Conservation (phyloP, 2,329 filamentous ascomycete species). For the Claviceps fusiformis region DNA sequence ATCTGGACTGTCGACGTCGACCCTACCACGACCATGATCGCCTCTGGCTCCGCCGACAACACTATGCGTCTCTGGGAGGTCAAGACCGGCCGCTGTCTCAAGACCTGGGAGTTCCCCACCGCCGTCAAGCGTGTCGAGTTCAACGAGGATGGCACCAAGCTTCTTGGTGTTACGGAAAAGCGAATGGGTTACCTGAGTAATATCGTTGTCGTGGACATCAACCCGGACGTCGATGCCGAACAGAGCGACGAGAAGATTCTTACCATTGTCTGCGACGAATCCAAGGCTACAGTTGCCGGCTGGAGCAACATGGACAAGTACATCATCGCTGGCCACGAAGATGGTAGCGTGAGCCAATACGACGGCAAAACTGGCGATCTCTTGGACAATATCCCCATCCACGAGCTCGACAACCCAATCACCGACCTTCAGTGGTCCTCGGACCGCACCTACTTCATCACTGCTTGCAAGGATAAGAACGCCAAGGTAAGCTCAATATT, state of each 20-base stretch:
- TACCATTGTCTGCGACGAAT: slow-evolving; percentile 85
- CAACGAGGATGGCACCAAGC: slow-evolving; percentile 78
- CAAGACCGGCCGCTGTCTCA: slow-evolving; percentile 80
- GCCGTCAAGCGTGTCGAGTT: slow-evolving; percentile 98
- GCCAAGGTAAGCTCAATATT: slow-evolving; percentile 51
- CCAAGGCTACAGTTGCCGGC: slow-evolving; percentile 93
- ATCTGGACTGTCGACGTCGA: slow-evolving; percentile 98
- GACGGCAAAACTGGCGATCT: slow-evolving; percentile 86
- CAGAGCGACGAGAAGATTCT: slow-evolving; percentile 73
- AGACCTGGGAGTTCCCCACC: slow-evolving; percentile 95
- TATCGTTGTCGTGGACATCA: slow-evolving; percentile 86
- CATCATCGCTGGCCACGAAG: slow-evolving; percentile 96
- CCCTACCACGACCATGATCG: slow-evolving; percentile 80
- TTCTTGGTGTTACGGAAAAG: slow-evolving; percentile 95
- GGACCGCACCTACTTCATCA: slow-evolving; percentile 97
- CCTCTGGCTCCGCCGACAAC: slow-evolving; percentile 94
- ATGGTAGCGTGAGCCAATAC: slow-evolving; percentile 82
- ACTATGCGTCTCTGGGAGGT: slow-evolving; percentile 96
- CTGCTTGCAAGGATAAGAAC: slow-evolving; percentile 93
- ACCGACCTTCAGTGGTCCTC: slow-evolving; percentile 90
- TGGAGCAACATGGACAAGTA: slow-evolving; percentile 92
- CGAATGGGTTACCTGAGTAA: slow-evolving; percentile 92
- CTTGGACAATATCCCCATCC: slow-evolving; percentile 65
- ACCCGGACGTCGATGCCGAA: slow-evolving; percentile 65
- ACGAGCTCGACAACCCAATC: slow-evolving; percentile 72